phyloP scores from a whole-genome alignment of 495 filamentous ascomycete genomes.

The Talaromyces borbonicus region DNA sequence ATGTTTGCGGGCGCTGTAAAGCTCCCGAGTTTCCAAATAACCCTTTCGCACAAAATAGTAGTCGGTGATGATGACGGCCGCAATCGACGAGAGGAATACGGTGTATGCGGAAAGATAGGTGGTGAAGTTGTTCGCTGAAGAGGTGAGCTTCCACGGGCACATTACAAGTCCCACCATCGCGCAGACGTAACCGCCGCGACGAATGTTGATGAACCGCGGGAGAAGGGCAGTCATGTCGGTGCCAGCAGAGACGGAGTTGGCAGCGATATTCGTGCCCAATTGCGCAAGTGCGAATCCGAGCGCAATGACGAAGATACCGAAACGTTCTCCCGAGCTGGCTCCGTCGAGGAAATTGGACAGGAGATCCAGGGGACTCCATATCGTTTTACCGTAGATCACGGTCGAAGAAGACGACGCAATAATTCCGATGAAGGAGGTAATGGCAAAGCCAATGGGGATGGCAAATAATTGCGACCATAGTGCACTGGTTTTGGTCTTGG shows the following conservation, averaged over 20 bases:
- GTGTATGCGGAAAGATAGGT: slow-evolving; percentile 90
- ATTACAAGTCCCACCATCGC: slow-evolving; percentile 75
- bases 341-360: slow-evolving; percentile 64
- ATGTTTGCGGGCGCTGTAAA: slow-evolving; percentile 61
- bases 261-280: slow-evolving; percentile 87
- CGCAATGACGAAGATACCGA: slow-evolving; percentile 83
- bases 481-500: slow-evolving; percentile 67
- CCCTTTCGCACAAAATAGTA: slow-evolving; percentile 85
- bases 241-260: slow-evolving; percentile 82
- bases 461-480: slow-evolving; percentile 85
- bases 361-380: slow-evolving; percentile 82
- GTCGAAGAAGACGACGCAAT: slow-evolving; percentile 80
- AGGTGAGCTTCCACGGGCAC: slow-evolving; percentile 82
- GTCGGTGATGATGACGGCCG: slow-evolving; percentile 80
- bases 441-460: slow-evolving; percentile 75
- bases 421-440: slow-evolving; percentile 90
- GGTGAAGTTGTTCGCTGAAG: slow-evolving; percentile 77
- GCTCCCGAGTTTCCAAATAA: slow-evolving; percentile 66
- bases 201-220: slow-evolving; percentile 78
- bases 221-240: slow-evolving; percentile 89
- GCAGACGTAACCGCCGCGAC: slow-evolving; percentile 84
- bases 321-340: slow-evolving; percentile 64
- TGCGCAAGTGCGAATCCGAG: slow-evolving; percentile 78
- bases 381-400: slow-evolving; percentile 59
- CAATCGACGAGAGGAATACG: slow-evolving; percentile 90